Conservation (phyloP, 176 grass and related monocot species). For the Canna indica region DNA sequence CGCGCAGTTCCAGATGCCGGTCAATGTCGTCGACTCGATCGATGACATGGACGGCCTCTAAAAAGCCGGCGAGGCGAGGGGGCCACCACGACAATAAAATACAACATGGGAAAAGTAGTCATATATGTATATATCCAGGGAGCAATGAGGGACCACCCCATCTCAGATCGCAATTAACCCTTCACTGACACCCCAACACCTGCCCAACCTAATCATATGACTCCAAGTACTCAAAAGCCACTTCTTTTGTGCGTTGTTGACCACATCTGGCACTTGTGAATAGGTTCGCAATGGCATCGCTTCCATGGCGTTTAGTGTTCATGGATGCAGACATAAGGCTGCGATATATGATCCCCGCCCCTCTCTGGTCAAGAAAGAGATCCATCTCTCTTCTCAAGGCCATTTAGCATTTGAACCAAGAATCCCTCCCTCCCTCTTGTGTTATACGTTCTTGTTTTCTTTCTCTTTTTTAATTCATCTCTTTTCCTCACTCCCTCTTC, state of each 20-base stretch:
- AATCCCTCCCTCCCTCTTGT: no score
- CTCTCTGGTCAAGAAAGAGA: no score
- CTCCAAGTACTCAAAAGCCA: background rate
- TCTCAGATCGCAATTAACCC: no score
- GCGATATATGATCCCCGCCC: no score
- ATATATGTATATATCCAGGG: no score
- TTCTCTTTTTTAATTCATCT: background rate
- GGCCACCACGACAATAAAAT: no score
- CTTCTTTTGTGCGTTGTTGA: slow-evolving; percentile 5
- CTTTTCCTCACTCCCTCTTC: background rate
- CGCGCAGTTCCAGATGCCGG: no score
- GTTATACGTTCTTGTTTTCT: background rate
- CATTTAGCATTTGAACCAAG: no score
- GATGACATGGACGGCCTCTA: background rate
- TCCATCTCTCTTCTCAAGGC: background rate
- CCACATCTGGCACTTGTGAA: background rate
- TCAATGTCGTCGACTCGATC: no score
- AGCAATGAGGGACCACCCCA: no score
- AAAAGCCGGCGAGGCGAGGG: background rate
- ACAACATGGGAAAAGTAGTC: no score
- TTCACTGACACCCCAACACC: background rate
- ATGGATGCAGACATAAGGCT: slow-evolving; percentile 4
- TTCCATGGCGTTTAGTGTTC: background rate
- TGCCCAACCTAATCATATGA: background rate
- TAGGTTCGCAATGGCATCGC: background rate